These are phyloP conservation scores for Ascosphaera pollenicola DNA, from an alignment of 2,329 filamentous ascomycete species.

Conservation along the genomic window DNA sequence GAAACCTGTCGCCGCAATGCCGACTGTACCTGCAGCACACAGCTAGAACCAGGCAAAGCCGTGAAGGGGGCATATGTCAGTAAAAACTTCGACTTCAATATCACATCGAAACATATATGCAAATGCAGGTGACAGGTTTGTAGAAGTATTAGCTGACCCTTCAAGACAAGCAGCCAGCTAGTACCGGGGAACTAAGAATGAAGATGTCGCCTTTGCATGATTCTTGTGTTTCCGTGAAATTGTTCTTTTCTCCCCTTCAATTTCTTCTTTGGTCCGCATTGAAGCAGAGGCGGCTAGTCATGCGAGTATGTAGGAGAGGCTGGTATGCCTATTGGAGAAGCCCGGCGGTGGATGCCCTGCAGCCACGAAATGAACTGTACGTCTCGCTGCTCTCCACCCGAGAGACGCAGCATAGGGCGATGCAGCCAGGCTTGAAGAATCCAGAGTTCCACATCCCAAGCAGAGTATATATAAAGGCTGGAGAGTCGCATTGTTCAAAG, in stretches of 20 bases:
- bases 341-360: not conserved
- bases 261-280: no score
- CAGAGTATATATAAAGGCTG: not conserved
- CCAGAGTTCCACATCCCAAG: not conserved
- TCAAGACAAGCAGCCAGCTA: not conserved
- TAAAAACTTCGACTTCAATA: not conserved
- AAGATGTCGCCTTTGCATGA: no score
- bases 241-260: not conserved
- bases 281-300: no score
- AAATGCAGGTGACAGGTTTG: no score
- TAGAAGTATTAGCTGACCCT: not conserved
- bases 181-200: not conserved
- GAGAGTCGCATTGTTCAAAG: not conserved
- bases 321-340: not conserved
- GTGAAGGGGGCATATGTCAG: not conserved
- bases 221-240: no score
- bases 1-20: constrained; percentile 35
- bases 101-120: no score
- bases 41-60: constrained; percentile 22
- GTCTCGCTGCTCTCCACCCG: not conserved
- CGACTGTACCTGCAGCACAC: constrained; percentile 40
- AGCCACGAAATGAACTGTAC: not conserved
- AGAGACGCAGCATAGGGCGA: not conserved
- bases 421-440: not conserved
- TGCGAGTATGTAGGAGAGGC: no score